Evolutionary conservation across 2,329 filamentous ascomycete species (phyloP).

Genomic region (Claviceps sp.): DNA sequence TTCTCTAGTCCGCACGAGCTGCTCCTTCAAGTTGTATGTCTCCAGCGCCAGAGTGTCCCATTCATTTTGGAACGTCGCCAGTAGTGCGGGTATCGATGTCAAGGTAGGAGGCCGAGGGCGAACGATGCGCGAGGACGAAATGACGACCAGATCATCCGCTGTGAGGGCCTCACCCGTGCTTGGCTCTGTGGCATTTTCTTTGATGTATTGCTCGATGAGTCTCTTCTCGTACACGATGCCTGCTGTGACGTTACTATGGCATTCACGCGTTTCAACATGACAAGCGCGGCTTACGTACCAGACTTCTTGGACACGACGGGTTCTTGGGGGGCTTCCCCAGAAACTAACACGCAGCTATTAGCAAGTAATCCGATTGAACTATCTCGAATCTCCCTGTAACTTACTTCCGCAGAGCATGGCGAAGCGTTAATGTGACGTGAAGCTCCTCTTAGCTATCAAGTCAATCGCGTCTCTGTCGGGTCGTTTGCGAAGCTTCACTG

Average conservation of each 20-base stretch:
- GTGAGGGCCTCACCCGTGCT: slow-evolving; percentile 76
- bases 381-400: slow-evolving; percentile 6
- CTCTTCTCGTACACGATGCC: slow-evolving; percentile 90
- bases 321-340: slow-evolving; percentile 88
- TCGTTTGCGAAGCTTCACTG: slow-evolving; percentile 1
- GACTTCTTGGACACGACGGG: slow-evolving; percentile 92
- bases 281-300: slow-evolving; percentile 39
- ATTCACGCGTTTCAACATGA: neutral
- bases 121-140: slow-evolving; percentile 73
- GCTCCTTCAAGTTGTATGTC: slow-evolving; percentile 80
- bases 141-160: slow-evolving; percentile 71
- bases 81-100: slow-evolving; percentile 88
- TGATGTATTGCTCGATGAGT: slow-evolving; percentile 87
- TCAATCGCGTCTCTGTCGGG: slow-evolving; percentile 9
- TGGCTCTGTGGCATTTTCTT: slow-evolving; percentile 85
- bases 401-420: slow-evolving; percentile 37
- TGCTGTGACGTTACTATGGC: slow-evolving; percentile 18
- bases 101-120: slow-evolving; percentile 83
- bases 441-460: slow-evolving; percentile 9
- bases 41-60: slow-evolving; percentile 92
- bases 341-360: slow-evolving; percentile 46
- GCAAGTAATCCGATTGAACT: neutral
- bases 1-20: slow-evolving; percentile 78
- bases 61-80: slow-evolving; percentile 93
- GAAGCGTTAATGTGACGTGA: slow-evolving; percentile 12